phyloP scores from a whole-genome alignment of 1,284 basidiomycete species.

The Puccinia triticina region DNA sequence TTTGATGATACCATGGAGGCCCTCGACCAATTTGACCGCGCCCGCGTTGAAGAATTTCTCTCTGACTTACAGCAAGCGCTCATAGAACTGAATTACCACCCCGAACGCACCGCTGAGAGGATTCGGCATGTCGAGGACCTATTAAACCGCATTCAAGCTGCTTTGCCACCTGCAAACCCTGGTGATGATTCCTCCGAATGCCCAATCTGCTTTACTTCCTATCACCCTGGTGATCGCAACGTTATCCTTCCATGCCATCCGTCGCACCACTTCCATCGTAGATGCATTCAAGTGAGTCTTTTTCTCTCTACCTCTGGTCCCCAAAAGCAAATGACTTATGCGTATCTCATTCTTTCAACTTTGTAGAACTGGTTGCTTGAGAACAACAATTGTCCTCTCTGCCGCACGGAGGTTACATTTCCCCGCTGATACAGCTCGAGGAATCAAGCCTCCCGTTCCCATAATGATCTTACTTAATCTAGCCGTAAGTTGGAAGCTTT shows the following conservation, averaged over 20 bases:
- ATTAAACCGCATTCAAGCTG: background rate
- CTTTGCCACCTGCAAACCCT: background rate
- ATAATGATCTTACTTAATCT: too few species aligned
- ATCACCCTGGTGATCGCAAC: background rate
- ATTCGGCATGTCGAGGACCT: background rate
- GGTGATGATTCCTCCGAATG: slow-evolving; percentile 7
- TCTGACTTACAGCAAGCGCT: background rate
- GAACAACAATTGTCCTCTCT: background rate
- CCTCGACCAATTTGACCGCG: background rate
- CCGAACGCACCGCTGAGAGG: background rate
- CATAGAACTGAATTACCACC: background rate
- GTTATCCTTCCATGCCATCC: background rate
- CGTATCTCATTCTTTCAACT: background rate
- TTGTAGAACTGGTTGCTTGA: slow-evolving; percentile 9
- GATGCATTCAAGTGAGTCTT: background rate
- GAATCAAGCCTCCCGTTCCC: too few species aligned
- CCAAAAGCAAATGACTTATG: background rate
- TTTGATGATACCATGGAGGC: background rate
- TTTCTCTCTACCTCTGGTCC: background rate
- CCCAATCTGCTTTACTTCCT: background rate
- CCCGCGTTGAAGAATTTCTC: background rate
- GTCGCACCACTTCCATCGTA: slow-evolving; percentile 1
- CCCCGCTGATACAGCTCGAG: background rate
- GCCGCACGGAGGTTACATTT: background rate
- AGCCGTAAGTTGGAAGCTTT: too few species aligned